Conservation (phyloP, 331 rosid genomes). For the Quercus tomentella region DNA sequence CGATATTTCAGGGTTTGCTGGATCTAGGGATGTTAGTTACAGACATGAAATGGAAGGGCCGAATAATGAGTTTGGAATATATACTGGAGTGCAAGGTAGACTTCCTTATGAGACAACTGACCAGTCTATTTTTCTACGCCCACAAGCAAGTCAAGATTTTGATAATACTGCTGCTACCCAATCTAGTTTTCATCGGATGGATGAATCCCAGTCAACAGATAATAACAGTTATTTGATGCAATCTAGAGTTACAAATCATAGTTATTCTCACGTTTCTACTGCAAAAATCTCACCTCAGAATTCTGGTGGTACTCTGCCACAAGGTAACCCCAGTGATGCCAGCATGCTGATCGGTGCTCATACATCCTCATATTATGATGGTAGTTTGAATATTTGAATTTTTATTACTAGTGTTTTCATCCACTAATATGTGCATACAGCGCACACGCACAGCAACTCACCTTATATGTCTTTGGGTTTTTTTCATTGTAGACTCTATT, state of each 20-base stretch:
- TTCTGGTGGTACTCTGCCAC: slow-evolving; percentile 35
- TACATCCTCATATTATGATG: slow-evolving; percentile 45
- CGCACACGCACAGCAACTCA: slow-evolving; percentile 1
- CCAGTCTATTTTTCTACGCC: slow-evolving; percentile 26
- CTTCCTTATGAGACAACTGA: slow-evolving; percentile 38
- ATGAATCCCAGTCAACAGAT: slow-evolving; percentile 39
- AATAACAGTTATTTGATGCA: slow-evolving; percentile 37
- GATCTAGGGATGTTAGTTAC: slow-evolving; percentile 31
- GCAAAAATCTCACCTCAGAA: slow-evolving; percentile 47
- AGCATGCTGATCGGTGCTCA: slow-evolving; percentile 28
- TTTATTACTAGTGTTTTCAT: not conserved
- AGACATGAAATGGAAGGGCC: slow-evolving; percentile 29
- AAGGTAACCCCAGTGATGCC: slow-evolving; percentile 38
- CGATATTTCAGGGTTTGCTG: slow-evolving; percentile 26
- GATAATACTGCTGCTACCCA: slow-evolving; percentile 35
- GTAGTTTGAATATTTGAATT: slow-evolving; percentile 28
- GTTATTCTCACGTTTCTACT: slow-evolving; percentile 38
- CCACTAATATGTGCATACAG: not conserved
- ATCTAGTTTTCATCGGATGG: slow-evolving; percentile 36
- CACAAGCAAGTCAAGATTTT: slow-evolving; percentile 41
- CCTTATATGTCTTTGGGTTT: slow-evolving; percentile 16
- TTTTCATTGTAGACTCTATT: slow-evolving; percentile 23
- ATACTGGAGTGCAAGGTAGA: slow-evolving; percentile 29
- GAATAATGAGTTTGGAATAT: slow-evolving; percentile 28
- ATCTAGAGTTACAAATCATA: slow-evolving; percentile 29